Evolutionary conservation across 2,329 filamentous ascomycete species (phyloP).

Genomic region (Botrytis medusae): DNA sequence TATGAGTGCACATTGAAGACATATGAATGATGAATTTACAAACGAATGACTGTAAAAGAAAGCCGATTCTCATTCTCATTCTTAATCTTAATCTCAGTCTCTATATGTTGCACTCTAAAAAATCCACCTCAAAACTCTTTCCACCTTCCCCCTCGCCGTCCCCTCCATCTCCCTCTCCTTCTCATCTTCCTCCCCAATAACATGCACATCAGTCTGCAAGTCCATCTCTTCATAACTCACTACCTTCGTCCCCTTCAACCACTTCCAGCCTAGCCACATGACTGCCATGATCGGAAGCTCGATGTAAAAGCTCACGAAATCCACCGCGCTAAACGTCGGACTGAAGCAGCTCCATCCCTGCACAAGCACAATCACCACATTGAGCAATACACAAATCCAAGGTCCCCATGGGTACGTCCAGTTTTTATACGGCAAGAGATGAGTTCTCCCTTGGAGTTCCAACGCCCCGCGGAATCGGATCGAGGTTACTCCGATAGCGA

Average conservation of each 20-base stretch:
- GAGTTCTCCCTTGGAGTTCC: constrained; percentile 57
- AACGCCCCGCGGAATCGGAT: constrained; percentile 63
- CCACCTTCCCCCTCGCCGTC: constrained; percentile 34
- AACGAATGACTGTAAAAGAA: background rate
- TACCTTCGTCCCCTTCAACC: constrained; percentile 48
- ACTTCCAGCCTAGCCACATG: constrained; percentile 57
- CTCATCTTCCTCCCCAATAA: constrained; percentile 36
- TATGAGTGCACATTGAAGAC: background rate
- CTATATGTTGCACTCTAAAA: constrained; percentile 26
- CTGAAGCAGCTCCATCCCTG: constrained; percentile 66
- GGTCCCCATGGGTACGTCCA: constrained; percentile 66
- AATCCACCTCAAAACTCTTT: constrained; percentile 36
- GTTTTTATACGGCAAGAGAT: constrained; percentile 63
- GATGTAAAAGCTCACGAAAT: constrained; percentile 64
- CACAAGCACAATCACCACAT: constrained; percentile 59
- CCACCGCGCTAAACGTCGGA: constrained; percentile 55
- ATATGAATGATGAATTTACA: background rate
- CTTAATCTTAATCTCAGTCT: rapidly evolving
- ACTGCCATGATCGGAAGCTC: constrained; percentile 60
- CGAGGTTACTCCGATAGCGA: constrained; percentile 62
- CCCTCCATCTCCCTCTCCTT: constrained; percentile 31
- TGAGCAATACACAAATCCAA: constrained; percentile 55
- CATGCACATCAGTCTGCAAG: constrained; percentile 49
- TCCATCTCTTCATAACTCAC: constrained; percentile 51
- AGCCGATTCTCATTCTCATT: too few relatives aligned